Base-by-base conservation (phyloP, 768 basidiomycete species). In the Termitomyces eurrhizus region DNA sequence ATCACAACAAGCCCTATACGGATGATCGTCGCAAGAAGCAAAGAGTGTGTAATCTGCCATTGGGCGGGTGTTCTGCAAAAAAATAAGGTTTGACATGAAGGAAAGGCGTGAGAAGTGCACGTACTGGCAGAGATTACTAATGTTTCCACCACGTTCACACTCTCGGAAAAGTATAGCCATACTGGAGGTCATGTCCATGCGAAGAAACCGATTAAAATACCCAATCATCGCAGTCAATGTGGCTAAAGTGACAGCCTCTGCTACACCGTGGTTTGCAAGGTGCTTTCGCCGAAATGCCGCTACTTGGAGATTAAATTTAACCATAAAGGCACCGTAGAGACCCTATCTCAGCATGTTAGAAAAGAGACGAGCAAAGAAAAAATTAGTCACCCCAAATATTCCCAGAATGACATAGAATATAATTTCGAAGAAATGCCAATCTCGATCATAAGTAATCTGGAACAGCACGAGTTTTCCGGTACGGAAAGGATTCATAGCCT, bases 391-490 rank as follows among this genome's bases (percentile, higher is more conserved):
- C 52, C 97, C 97, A 72, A 99, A 99, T 62, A 98, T 82, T 12
- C 97, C 97, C 45, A 99, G 84, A 60, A 98, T 84, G 56, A 98
- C 81, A 74, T 95, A 99, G 73, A 96, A 96, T 18, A 97, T 89
- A 54, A 99, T 92, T 70, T 98, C 97, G 69, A 98, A 98, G 76
- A 96, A 98, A 70, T 98, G 97, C 97, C 97, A 99, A 68, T 95
- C 94, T 36, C 96, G 84, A 70, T 91, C 92, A 72, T 98, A 99
- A 2, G 95, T 95, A 67, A 99, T 93, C 70, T 98, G 95, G 77
- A 99, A 99, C 62, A 98, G 77, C 69, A 99, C 97, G 32, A 99
- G 86, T 72, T 98, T 98, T 24, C 96, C 97, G 0, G 97, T 98
- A 41, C 95, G 85, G 77, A 94, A 99, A 2, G 97, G 97, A 70